These are phyloP conservation scores for Pseudohyphozyma bogoriensis DNA, from an alignment of 768 basidiomycete species.

Conservation along the genomic window DNA sequence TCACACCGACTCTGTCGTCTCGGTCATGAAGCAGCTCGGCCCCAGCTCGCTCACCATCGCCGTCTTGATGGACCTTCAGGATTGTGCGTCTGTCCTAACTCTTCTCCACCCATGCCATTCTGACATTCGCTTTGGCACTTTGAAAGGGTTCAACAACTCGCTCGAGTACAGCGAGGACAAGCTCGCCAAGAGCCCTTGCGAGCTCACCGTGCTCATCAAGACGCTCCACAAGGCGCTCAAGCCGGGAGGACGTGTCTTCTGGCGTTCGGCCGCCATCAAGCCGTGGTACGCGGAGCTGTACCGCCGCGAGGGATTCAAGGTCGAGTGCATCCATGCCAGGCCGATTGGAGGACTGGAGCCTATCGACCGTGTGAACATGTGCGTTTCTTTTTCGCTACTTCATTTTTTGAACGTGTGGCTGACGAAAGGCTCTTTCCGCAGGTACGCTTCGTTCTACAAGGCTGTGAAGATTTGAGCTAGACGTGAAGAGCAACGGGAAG, in stretches of 20 bases:
- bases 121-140: neutral
- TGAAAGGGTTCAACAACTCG: constrained; percentile 24
- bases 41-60: constrained; percentile 51
- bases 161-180: neutral
- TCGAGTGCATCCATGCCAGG: constrained; percentile 46
- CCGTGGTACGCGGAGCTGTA: constrained; percentile 35
- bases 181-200: constrained; percentile 1
- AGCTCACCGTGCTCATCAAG: constrained; percentile 35
- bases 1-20: constrained; percentile 61
- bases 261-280: constrained; percentile 43
- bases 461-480: constrained; percentile 4
- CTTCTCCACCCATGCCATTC: neutral
- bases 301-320: constrained; percentile 28
- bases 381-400: constrained; percentile 30
- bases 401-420: neutral
- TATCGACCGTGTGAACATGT: constrained; percentile 65
- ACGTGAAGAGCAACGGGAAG: too few species aligned
- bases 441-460: constrained; percentile 32
- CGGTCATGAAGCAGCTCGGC: constrained; percentile 39
- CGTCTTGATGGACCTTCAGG: constrained; percentile 59
- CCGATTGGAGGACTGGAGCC: constrained; percentile 44
- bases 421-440: neutral
- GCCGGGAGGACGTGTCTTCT: constrained; percentile 54
- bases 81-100: constrained; percentile 35
- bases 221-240: constrained; percentile 46